Evolutionary conservation across 23 red algal genomes (phyloP), one percentile per base, ranked within the genome.

Genomic region (Gracilaria caudata): DNA sequence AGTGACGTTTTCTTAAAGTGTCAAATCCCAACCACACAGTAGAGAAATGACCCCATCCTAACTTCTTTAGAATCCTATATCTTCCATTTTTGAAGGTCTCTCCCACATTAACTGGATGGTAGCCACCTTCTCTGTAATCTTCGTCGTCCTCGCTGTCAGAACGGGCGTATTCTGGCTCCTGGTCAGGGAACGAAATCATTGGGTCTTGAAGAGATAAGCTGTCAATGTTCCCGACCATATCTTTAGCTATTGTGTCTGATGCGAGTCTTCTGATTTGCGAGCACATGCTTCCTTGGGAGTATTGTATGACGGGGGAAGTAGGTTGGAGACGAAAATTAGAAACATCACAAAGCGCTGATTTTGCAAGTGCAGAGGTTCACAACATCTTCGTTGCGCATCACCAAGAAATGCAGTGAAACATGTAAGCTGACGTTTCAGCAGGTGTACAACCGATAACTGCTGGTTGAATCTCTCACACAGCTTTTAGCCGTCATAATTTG

Each of bases 41-140:
- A 34, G 96, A 98, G 37, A 98, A 98, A 73, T 98, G 96, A 9
- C 96, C 96, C 93, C 92, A 98, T 21, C 96, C 96, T 12, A 98
- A 77, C 77, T 95, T 94, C 63, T 92, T 84, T 78, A 98, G 60
- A 39, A 98, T 85, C 14, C 74, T 51, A 51, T 95, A 98, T 36
- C 96, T 73, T 14, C 92, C 88, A 74, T 95, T 41, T 56, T 95
- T 91, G 54, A 98, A 92, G 24, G 55, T 49, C 38, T 98, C 95
- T 11, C 95, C 95, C 11, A 98, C 70, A 35, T 82, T 36, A 16
- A 98, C 86, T 72, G 77, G 86, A 55, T 98, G 95, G 53, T 98
- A 98, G 20, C 95, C 95, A 23, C 95, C 95, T 41, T 65, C 8
- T 41, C 68, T 80, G 68, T 92, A 92, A 47, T 92, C 89, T 34